A percentile compares a stretch with the other conserved stretches of the same genome.
Evolutionary conservation across 176 grass and related monocot species (phyloP).

Genomic region (Typha latifolia): DNA sequence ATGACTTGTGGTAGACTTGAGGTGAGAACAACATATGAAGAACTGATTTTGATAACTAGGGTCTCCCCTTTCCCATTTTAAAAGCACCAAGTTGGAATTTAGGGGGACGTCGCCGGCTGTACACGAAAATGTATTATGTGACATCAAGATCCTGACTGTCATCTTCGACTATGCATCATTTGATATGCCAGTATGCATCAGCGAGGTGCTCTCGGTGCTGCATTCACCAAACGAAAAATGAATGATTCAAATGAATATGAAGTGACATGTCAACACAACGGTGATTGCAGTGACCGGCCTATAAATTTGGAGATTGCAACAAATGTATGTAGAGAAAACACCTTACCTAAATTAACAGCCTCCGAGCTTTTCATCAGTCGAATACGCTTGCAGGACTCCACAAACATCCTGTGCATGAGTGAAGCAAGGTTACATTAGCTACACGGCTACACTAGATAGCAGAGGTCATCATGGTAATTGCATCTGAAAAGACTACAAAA

Average conservation of each 20-base stretch:
- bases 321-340: neutral
- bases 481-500: too few species aligned
- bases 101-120: too few species aligned
- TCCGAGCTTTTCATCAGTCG: conserved; percentile 85
- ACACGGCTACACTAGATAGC: too few species aligned
- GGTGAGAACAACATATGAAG: too few species aligned
- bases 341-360: conserved; percentile 60
- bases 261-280: neutral
- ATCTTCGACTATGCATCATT: too few species aligned
- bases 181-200: conserved; percentile 14
- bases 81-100: too few species aligned
- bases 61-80: too few species aligned
- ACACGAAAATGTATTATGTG: too few species aligned
- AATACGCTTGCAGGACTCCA: conserved; percentile 66
- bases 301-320: neutral
- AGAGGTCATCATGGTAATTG: too few species aligned
- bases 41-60: too few species aligned
- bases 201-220: conserved; percentile 55
- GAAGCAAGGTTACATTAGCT: neutral
- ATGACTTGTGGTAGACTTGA: too few species aligned
- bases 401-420: conserved; percentile 50
- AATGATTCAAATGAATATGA: neutral
- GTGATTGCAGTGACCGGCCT: neutral
- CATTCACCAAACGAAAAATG: conserved; percentile 9
- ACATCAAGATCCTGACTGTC: too few species aligned